phyloP scores from a whole-genome alignment of 73 alveolate genomes.

The Tetrahymena malaccensis region DNA sequence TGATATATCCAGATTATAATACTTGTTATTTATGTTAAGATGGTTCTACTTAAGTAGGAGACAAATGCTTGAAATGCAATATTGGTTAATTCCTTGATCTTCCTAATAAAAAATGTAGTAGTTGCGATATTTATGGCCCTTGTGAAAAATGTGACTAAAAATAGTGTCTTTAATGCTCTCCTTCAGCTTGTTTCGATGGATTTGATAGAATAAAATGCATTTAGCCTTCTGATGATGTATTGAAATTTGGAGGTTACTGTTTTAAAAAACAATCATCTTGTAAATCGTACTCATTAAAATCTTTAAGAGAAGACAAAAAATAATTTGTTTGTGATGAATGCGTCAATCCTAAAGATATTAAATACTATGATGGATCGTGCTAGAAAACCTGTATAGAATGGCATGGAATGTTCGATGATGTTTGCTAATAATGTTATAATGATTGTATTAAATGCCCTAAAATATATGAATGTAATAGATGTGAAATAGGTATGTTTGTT shows the following conservation, averaged over 20 bases:
- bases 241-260: neutral
- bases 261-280: neutral
- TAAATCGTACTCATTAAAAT: neutral
- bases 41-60: neutral
- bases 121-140: neutral
- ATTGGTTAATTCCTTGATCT: neutral
- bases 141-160: neutral
- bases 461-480: neutral
- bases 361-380: neutral
- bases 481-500: neutral
- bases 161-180: neutral
- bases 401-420: neutral
- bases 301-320: neutral
- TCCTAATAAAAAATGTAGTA: neutral
- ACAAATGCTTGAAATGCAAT: neutral
- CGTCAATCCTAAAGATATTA: neutral
- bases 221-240: neutral
- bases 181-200: neutral
- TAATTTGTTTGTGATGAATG: neutral
- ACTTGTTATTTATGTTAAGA: neutral
- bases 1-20: neutral
- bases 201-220: neutral
- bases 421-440: neutral
- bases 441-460: neutral
- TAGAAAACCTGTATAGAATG: neutral